phyloP scores from a whole-genome alignment of 768 basidiomycete species.

The Suillus placidus region DNA sequence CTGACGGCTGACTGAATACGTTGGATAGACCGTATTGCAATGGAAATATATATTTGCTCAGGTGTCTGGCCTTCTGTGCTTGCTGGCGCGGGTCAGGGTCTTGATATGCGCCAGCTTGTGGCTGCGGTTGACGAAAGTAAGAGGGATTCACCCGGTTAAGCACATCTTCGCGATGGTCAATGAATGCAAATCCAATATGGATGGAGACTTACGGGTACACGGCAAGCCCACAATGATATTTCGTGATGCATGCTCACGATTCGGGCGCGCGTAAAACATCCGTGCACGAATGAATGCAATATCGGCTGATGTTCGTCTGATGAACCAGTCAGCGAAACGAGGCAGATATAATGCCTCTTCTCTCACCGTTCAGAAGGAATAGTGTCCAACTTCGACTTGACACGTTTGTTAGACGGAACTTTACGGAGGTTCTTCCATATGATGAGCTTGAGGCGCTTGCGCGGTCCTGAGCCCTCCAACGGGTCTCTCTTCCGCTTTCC shows the following conservation, averaged over 20 bases:
- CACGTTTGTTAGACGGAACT: background rate
- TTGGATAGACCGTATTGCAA: conserved; percentile 70
- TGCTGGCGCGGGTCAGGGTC: conserved; percentile 52
- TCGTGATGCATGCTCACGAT: conserved; percentile 47
- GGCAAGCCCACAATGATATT: conserved; percentile 67
- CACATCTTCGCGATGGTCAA: conserved; percentile 49
- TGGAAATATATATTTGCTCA: conserved; percentile 86
- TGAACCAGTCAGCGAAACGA: conserved; percentile 13
- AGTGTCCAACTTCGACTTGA: background rate
- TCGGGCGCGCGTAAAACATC: conserved; percentile 71
- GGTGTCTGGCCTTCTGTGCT: conserved; percentile 55
- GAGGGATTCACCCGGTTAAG: conserved; percentile 60
- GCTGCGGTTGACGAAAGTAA: conserved; percentile 37
- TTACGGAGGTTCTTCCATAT: background rate
- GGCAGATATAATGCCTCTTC: background rate
- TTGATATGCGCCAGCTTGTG: conserved; percentile 32
- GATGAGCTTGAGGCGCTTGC: conserved; percentile 31
- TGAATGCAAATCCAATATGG: background rate
- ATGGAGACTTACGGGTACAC: conserved; percentile 53
- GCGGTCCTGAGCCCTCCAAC: conserved; percentile 20
- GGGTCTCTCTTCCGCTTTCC: conserved; percentile 28
- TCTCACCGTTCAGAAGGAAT: conserved; percentile 23
- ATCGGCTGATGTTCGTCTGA: conserved; percentile 51
- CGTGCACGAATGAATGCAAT: conserved; percentile 55
- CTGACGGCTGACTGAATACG: conserved; percentile 47